These are phyloP conservation scores for Rhamnella rubrinervis DNA, from an alignment of 331 rosid species.

Conservation along the genomic window DNA sequence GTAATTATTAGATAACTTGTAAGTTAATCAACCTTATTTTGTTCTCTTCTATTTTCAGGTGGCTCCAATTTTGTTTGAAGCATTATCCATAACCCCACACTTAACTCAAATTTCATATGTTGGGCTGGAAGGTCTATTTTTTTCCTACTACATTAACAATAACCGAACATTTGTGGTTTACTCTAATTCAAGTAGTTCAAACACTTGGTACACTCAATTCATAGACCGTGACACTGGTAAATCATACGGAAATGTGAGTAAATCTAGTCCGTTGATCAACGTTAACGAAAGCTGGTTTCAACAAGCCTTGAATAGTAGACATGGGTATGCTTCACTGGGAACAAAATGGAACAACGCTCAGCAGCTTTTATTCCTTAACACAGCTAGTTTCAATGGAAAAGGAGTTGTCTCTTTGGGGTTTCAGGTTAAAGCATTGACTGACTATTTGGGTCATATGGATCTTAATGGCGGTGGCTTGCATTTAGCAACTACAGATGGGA, in stretches of 20 bases:
- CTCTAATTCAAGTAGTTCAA: slow-evolving; percentile 33
- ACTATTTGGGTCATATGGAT: slow-evolving; percentile 21
- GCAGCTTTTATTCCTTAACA: slow-evolving; percentile 37
- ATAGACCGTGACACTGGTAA: slow-evolving; percentile 41
- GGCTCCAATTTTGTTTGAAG: slow-evolving; percentile 58
- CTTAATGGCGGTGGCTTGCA: slow-evolving; percentile 32
- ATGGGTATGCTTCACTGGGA: slow-evolving; percentile 43
- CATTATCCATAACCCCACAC: slow-evolving; percentile 41
- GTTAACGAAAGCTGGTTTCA: slow-evolving; percentile 34
- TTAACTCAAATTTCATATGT: slow-evolving; percentile 52
- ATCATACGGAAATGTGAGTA: slow-evolving; percentile 33
- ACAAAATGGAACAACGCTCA: slow-evolving; percentile 30
- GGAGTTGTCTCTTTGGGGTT: slow-evolving; percentile 50
- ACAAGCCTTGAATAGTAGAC: slow-evolving; percentile 25
- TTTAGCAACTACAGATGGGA: slow-evolving; percentile 47
- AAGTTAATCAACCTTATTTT: neutral
- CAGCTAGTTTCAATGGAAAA: slow-evolving; percentile 31
- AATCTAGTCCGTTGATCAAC: slow-evolving; percentile 1
- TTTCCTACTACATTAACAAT: slow-evolving; percentile 41
- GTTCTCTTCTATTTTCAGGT: slow-evolving; percentile 33
- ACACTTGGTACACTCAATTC: slow-evolving; percentile 36
- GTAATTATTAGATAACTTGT: neutral
- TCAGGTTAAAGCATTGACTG: slow-evolving; percentile 17
- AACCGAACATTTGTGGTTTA: slow-evolving; percentile 40
- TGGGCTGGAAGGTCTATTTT: slow-evolving; percentile 44